phyloP scores from a whole-genome alignment of 1,284 basidiomycete genomes.

The Boletus holoroseus region DNA sequence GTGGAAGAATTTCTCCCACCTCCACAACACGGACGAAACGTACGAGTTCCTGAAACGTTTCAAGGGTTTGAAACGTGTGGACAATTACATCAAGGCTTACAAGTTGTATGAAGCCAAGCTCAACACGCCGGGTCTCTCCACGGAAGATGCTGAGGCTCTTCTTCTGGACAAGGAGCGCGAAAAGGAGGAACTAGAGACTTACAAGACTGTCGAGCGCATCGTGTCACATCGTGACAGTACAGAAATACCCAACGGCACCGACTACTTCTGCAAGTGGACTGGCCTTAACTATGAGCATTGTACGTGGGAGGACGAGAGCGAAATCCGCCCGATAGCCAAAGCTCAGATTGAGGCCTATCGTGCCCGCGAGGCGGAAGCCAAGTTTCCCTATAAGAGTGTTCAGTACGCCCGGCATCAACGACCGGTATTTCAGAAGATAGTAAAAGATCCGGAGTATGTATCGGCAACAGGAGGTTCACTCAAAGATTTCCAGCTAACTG shows the following conservation, averaged over 20 bases:
- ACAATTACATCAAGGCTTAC: constrained; percentile 95
- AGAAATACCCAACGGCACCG: constrained; percentile 52
- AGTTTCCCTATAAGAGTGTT: constrained; percentile 83
- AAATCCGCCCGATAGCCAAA: constrained; percentile 71
- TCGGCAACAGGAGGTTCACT: constrained; percentile 71
- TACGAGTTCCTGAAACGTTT: constrained; percentile 94
- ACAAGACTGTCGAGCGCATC: constrained; percentile 89
- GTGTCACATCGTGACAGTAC: constrained; percentile 75
- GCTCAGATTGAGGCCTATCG: constrained; percentile 80
- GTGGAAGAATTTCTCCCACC: constrained; percentile 91
- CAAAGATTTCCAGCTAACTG: constrained; percentile 98
- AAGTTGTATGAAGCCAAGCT: constrained; percentile 72
- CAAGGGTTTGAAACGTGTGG: constrained; percentile 92
- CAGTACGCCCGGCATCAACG: constrained; percentile 66
- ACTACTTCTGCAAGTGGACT: constrained; percentile 98
- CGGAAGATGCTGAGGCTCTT: constrained; percentile 87
- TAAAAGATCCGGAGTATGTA: constrained; percentile 89
- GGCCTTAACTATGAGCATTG: constrained; percentile 92
- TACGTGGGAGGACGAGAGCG: constrained; percentile 90
- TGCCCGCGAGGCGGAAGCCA: constrained; percentile 69
- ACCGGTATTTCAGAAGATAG: constrained; percentile 82
- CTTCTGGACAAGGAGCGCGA: constrained; percentile 87
- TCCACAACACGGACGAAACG: constrained; percentile 95
- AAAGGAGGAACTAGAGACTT: constrained; percentile 86
- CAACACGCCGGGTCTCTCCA: constrained; percentile 61